Conservation (phyloP, 108 stramenopile species). For the Asterionellopsis glacialis region DNA sequence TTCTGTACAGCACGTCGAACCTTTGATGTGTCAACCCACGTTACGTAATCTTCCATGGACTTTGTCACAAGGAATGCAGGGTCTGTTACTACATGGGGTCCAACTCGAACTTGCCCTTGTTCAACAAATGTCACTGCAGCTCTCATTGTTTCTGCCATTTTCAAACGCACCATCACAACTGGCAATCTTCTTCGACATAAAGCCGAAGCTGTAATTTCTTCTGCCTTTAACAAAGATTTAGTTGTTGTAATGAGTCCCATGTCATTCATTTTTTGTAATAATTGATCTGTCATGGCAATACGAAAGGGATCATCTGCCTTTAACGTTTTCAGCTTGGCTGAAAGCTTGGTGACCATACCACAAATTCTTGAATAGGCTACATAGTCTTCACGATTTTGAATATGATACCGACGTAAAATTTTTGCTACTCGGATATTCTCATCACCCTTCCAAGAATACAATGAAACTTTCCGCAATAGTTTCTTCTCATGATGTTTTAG, state of each 20-base stretch:
- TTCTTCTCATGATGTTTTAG: slow-evolving; percentile 98
- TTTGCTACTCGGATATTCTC: slow-evolving; percentile 93
- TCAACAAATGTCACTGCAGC: slow-evolving; percentile 93
- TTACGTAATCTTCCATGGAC: slow-evolving; percentile 97
- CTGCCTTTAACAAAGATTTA: slow-evolving; percentile 87
- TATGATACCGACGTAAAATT: slow-evolving; percentile 91
- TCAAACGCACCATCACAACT: slow-evolving; percentile 97
- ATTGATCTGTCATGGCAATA: slow-evolving; percentile 94
- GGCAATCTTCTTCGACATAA: slow-evolving; percentile 95
- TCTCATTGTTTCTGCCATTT: slow-evolving; percentile 95
- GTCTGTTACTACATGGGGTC: slow-evolving; percentile 97
- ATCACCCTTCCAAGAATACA: slow-evolving; percentile 96
- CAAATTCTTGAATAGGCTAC: slow-evolving; percentile 85
- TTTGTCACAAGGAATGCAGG: slow-evolving; percentile 95
- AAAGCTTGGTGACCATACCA: slow-evolving; percentile 87
- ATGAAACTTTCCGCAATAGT: slow-evolving; percentile 95
- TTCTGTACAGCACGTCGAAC: slow-evolving; percentile 89
- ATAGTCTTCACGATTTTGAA: slow-evolving; percentile 98
- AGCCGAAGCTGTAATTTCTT: slow-evolving; percentile 89
- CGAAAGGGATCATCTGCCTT: slow-evolving; percentile 89
- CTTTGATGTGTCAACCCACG: slow-evolving; percentile 97
- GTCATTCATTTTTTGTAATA: slow-evolving; percentile 88
- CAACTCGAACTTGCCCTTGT: slow-evolving; percentile 97
- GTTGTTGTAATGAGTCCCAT: slow-evolving; percentile 86
- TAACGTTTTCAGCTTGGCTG: slow-evolving; percentile 87